Evolutionary conservation across 1,284 basidiomycete species (phyloP), one percentile per base, ranked within the genome.

Genomic region (Volvariella surrecta): DNA sequence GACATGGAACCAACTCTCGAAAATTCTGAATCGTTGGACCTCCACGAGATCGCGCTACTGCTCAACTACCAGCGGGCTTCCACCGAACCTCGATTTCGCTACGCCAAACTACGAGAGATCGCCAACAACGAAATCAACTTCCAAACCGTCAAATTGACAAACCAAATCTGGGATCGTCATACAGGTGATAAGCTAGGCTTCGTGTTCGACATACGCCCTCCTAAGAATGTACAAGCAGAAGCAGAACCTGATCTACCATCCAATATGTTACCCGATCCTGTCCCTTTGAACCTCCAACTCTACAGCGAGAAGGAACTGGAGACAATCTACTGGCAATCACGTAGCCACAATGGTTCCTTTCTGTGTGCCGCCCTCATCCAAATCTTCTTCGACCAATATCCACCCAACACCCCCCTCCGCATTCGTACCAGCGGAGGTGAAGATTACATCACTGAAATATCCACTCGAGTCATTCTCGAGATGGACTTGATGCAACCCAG

Each of bases 331-430:
- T 59, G 54, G 52, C 57, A 61, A 43, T 53, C 51, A 3, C 52
- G 59, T 9, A 54, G 52, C 7, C 58, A 60, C 38, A 57, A 60
- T 40, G 57, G 53, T 2, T 61, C 59, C 43, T 59, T 52, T 40
- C 46, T 31, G 17, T 47, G 55, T 2, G 50, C 58, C 28, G 39
- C 49, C 0, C 48, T 61, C 2, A 48, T 61, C 28, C 60, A 62
- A 44, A 43, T 56, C 37, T 56, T 63, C 34, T 51, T 61, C 39
- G 54, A 57, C 37, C 52, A 61, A 7, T 58, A 53, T 37, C 51
- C 52, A 1, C 6, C 28, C 2, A 39, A 49, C 21, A 49, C 50
- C 6, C 48, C 39, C 3, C 8, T 61, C 10, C 56, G 60, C 24
- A 49, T 63, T 2, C 56, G 60, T 7, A 53, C 50, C 0, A 43